phyloP scores from a whole-genome alignment of 345 rosid genomes.

The Angophora floribunda region DNA sequence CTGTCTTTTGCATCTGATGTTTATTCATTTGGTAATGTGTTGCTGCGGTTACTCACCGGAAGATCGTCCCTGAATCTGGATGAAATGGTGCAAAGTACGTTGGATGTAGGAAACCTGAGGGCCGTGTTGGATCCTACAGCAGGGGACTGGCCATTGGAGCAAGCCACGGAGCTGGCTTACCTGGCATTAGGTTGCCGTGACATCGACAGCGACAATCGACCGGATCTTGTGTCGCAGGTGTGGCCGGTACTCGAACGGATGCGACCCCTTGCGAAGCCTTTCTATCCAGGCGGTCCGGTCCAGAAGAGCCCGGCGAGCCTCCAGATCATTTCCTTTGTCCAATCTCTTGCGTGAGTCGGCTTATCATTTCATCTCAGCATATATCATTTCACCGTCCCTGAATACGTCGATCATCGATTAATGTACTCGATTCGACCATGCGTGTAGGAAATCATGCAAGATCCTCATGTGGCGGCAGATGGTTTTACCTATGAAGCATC shows the following conservation, averaged over 20 bases:
- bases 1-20: slow-evolving; percentile 75
- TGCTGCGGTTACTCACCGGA: slow-evolving; percentile 70
- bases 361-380: not conserved
- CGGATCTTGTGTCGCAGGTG: slow-evolving; percentile 64
- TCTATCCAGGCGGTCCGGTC: not conserved
- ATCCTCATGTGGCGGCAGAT: slow-evolving; percentile 84
- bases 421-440: not conserved
- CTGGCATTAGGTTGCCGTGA: slow-evolving; percentile 85
- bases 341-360: slow-evolving; percentile 48
- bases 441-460: slow-evolving; percentile 76
- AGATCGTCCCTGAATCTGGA: slow-evolving; percentile 45
- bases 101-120: slow-evolving; percentile 43
- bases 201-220: slow-evolving; percentile 43
- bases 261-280: slow-evolving; percentile 19
- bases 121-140: slow-evolving; percentile 67
- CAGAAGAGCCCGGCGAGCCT: slow-evolving; percentile 21
- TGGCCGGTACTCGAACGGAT: slow-evolving; percentile 78
- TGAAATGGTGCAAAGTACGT: slow-evolving; percentile 51
- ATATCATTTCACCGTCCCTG: not conserved
- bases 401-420: not conserved
- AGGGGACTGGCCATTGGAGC: slow-evolving; percentile 89
- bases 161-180: slow-evolving; percentile 68
- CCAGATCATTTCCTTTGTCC: slow-evolving; percentile 77
- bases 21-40: slow-evolving; percentile 73
- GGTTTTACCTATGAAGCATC: slow-evolving; percentile 82